Percentiles rank a stretch among this genome's conserved stretches.
Conservation (phyloP, 148 eudicot species). For the Salicornia ramosissima region DNA sequence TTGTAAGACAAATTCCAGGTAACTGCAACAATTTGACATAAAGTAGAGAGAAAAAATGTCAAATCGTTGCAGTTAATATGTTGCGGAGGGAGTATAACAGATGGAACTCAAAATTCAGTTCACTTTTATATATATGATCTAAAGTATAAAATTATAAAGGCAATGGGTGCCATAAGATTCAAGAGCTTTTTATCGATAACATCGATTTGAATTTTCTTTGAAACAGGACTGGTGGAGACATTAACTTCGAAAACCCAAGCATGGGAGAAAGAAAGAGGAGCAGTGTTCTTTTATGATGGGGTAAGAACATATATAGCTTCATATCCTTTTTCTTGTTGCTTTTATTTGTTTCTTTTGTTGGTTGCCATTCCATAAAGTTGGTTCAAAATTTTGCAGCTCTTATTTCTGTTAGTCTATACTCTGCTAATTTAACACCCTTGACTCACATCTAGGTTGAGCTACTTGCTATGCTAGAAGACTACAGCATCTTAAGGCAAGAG, state of each 20-base stretch:
- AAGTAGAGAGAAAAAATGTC: too few relatives aligned
- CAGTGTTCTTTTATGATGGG: slow-evolving; percentile 65
- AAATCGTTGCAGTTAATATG: too few relatives aligned
- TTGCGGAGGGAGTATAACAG: too few relatives aligned
- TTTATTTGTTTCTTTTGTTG: not conserved
- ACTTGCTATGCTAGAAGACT: slow-evolving; percentile 65
- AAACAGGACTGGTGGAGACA: slow-evolving; percentile 66
- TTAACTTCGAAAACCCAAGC: slow-evolving; percentile 46
- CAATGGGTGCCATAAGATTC: not conserved
- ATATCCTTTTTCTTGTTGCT: not conserved
- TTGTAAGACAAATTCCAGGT: not conserved
- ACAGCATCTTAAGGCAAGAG: slow-evolving; percentile 52
- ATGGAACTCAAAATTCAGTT: not conserved
- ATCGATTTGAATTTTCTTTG: slow-evolving; percentile 20
- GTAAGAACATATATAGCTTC: slow-evolving; percentile 34
- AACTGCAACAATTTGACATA: too few relatives aligned
- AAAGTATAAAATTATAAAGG: not conserved
- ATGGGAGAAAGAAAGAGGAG: slow-evolving; percentile 63
- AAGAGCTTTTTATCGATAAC: not conserved
- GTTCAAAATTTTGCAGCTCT: not conserved
- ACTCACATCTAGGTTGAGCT: slow-evolving; percentile 42
- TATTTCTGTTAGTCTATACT: not conserved
- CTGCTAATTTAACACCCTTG: not conserved
- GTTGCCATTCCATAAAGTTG: not conserved
- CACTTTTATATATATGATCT: not conserved